Evolutionary conservation across 768 basidiomycete genomes (phyloP), one percentile per base, ranked within the genome.

Genomic region (Floccularia luteovirens): DNA sequence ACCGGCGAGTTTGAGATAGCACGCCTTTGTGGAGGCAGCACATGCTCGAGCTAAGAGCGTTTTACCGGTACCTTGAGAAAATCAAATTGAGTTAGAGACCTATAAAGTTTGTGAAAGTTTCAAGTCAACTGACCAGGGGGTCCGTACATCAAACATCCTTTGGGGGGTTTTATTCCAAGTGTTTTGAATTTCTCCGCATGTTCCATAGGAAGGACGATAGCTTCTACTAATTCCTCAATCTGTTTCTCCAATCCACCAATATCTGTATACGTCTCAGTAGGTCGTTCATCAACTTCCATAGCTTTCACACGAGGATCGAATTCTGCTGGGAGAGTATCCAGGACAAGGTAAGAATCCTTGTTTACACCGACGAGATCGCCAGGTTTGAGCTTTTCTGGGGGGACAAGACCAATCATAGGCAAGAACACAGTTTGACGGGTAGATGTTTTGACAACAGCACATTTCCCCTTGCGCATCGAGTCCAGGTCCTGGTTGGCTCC

Each of bases 171-270:
- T 55, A 99, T 98, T 24, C 96, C 96, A n/a, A 99, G 62, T 1
- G 83, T 28, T 28, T 28, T 28, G 73, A 99, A 99, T 59, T 90
- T 92, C 41, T 98, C 96, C 8, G 91, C 85, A 58, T 99, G 91
- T 56, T 97, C 88, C 93, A 99, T 99, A 0, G 96, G 96, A 47
- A 96, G 61, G 2, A 99, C 94, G 46, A 99, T 96, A 0, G 96
- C 96, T 61, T 99, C 96, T 1, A 96, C 91, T 38, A 99, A 61
- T 59, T 98, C 96, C 58, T 98, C 96, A 40, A 99, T 98, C 70
- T 99, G 96, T 65, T 98, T 98, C 72, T 98, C 96, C 59, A 99
- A 55, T 17, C 96, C 96, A 60, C 96, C 96, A 45, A 99, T 94
- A 61, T 93, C 91, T 17, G 92, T 93, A 55, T 97, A 98, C 2